phyloP scores from a whole-genome alignment of 2,329 filamentous ascomycete genomes.

The Thelonectria blattea region DNA sequence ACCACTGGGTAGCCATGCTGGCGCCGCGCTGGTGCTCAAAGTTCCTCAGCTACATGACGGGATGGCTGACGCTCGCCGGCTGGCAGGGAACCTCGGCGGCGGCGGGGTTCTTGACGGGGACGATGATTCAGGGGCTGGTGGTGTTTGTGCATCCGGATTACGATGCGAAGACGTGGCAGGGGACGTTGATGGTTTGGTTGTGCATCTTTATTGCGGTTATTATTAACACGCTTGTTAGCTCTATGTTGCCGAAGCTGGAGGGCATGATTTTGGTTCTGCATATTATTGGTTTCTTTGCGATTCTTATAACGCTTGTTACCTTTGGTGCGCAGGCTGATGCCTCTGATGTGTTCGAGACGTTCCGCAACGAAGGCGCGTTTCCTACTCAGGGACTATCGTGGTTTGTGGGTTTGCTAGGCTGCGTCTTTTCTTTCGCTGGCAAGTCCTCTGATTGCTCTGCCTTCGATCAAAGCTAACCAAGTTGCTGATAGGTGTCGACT shows the following conservation, averaged over 20 bases:
- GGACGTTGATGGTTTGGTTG: conserved; percentile 55
- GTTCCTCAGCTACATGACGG: conserved; percentile 58
- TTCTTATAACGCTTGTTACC: conserved; percentile 40
- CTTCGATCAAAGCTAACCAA: neutral
- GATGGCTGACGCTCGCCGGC: conserved; percentile 56
- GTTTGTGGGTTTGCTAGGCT: conserved; percentile 52
- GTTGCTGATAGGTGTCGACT: conserved; percentile 25
- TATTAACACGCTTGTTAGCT: conserved; percentile 56
- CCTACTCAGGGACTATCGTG: conserved; percentile 51
- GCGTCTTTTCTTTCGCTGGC: conserved; percentile 45
- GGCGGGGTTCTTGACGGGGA: conserved; percentile 51
- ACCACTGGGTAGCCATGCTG: conserved; percentile 65
- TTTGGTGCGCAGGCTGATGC: conserved; percentile 42
- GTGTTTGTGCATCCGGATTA: conserved; percentile 46
- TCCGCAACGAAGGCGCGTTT: conserved; percentile 53
- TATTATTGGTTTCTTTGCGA: conserved; percentile 44
- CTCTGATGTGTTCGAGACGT: conserved; percentile 49
- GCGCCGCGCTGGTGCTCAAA: conserved; percentile 54
- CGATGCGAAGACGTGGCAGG: conserved; percentile 51
- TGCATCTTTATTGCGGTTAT: conserved; percentile 53
- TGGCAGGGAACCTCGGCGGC: conserved; percentile 48
- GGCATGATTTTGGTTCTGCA: conserved; percentile 57
- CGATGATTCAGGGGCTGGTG: conserved; percentile 48
- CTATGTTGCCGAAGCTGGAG: conserved; percentile 57
- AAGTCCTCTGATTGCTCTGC: neutral